Percentiles rank a stretch among this genome's conserved stretches.
Evolutionary conservation across 2,329 filamentous ascomycete genomes (phyloP).

Genomic region (Aspergillus felis): DNA sequence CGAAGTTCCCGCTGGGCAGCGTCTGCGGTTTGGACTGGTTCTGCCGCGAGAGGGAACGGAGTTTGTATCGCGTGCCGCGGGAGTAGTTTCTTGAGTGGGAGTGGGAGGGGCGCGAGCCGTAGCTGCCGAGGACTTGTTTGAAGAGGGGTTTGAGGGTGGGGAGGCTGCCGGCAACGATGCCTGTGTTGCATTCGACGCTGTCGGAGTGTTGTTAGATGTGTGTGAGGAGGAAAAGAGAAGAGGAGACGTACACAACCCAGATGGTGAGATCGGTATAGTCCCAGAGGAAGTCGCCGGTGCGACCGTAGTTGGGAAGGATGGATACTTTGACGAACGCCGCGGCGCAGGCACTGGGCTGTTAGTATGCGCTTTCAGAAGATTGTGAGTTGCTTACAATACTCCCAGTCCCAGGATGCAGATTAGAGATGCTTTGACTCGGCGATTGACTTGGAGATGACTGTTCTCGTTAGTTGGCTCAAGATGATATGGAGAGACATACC

Average conservation of each 20-base stretch:
- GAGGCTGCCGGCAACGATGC: constrained; percentile 30
- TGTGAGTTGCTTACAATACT: constrained; percentile 34
- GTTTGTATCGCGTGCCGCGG: constrained; percentile 9
- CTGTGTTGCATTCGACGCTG: constrained; percentile 26
- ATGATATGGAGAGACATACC: constrained; percentile 7
- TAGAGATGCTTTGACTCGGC: constrained; percentile 34
- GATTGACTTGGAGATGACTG: constrained; percentile 37
- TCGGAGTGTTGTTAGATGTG: no score
- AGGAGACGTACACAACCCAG: constrained; percentile 36
- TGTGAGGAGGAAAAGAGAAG: no score
- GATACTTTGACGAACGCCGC: constrained; percentile 43
- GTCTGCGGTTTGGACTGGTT: constrained; percentile 4
- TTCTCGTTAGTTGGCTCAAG: neutral
- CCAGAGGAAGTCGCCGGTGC: constrained; percentile 43
- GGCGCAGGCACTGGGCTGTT: constrained; percentile 30
- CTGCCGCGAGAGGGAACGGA: constrained; percentile 8
- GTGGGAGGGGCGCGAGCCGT: constrained; percentile 11
- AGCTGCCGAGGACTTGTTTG: constrained; percentile 20
- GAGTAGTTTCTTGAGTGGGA: constrained; percentile 8
- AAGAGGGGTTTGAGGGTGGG: constrained; percentile 31
- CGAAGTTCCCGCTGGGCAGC: neutral
- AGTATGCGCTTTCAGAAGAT: neutral
- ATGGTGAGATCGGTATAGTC: constrained; percentile 47
- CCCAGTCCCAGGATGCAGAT: constrained; percentile 39
- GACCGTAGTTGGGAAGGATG: constrained; percentile 39